Percentiles rank a stretch among this genome's conserved stretches.
phyloP scores from a whole-genome alignment of 257 asterid species.

The Solanum phureja region DNA sequence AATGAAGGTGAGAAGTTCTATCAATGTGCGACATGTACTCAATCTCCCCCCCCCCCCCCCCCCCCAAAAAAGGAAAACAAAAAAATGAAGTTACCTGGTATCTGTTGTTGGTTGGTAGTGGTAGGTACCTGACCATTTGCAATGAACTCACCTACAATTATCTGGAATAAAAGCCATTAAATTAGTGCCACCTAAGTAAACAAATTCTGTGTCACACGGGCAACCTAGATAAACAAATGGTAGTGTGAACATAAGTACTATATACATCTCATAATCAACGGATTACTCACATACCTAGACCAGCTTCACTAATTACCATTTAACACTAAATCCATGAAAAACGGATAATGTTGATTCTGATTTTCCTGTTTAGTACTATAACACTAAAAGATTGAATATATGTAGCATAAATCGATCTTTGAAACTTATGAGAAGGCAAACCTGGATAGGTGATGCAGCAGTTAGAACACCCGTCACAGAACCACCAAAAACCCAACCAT shows the following conservation, averaged over 20 bases:
- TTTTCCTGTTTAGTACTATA: neutral
- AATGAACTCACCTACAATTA: neutral
- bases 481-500: conserved; percentile 58
- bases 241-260: neutral
- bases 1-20: neutral
- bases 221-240: neutral
- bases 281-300: neutral
- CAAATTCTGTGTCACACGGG: neutral
- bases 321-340: neutral
- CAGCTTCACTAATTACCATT: neutral
- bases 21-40: neutral
- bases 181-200: neutral
- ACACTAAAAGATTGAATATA: neutral
- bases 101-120: neutral
- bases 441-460: conserved; percentile 57
- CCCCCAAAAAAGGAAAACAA: neutral
- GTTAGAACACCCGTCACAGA: conserved; percentile 42
- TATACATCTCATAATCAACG: neutral
- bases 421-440: conserved; percentile 7
- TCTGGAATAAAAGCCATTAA: neutral
- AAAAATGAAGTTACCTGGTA: neutral
- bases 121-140: neutral
- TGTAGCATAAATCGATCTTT: neutral
- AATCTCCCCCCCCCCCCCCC: neutral
- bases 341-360: neutral